phyloP scores from a whole-genome alignment of 306 rosid genomes.

The Mimosa pudica region DNA sequence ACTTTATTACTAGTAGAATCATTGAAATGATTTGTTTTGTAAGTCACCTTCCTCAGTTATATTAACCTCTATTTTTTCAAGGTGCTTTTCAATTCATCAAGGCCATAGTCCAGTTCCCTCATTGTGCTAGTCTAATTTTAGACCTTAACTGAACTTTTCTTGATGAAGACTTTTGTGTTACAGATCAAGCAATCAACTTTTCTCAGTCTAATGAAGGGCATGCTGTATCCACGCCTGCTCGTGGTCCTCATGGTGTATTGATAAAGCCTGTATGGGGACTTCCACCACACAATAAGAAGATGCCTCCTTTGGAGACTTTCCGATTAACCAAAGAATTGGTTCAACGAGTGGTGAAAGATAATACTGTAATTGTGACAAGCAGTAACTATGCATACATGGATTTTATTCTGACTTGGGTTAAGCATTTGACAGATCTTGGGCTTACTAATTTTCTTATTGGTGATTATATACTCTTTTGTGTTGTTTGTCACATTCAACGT shows the following conservation, averaged over 20 bases:
- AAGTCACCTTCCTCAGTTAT: conserved; percentile 6
- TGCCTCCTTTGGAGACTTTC: conserved; percentile 73
- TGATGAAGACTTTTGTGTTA: conserved; percentile 44
- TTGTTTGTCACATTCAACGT: conserved; percentile 9
- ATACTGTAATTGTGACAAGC: conserved; percentile 72
- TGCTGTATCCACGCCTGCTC: conserved; percentile 36
- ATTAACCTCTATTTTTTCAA: conserved; percentile 7
- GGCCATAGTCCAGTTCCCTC: conserved; percentile 15
- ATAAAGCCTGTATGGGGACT: conserved; percentile 56
- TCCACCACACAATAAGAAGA: conserved; percentile 51
- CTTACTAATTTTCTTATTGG: conserved; percentile 84
- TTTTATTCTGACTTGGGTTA: conserved; percentile 88
- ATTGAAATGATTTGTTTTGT: not conserved
- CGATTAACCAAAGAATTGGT: conserved; percentile 70
- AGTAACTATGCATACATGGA: conserved; percentile 96
- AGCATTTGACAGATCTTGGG: conserved; percentile 73
- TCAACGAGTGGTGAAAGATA: conserved; percentile 78
- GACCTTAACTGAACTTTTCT: conserved; percentile 35
- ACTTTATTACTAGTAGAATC: not conserved
- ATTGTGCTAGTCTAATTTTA: not conserved
- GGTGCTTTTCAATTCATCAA: conserved; percentile 24
- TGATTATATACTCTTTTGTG: conserved; percentile 40
- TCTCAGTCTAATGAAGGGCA: conserved; percentile 41
- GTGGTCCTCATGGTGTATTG: conserved; percentile 37
- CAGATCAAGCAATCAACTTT: conserved; percentile 44